These are phyloP conservation scores for Coemansia sp. DNA, from an alignment of 192 early-diverging fungal species.

Conservation along the genomic window DNA sequence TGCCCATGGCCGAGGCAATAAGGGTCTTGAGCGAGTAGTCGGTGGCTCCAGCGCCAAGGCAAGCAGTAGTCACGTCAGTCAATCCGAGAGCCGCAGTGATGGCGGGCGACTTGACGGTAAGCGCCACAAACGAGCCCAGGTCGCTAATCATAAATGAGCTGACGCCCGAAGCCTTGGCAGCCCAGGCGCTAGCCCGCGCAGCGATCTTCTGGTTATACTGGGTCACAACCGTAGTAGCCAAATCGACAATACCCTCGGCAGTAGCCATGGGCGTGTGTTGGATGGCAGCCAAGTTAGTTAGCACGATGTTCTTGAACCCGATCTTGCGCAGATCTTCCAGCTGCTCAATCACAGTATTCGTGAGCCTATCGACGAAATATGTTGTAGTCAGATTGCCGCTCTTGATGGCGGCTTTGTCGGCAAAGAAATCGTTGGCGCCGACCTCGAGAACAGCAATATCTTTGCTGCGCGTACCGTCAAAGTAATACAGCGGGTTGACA, in stretches of 20 bases:
- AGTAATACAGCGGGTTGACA: slow-evolving; percentile 13
- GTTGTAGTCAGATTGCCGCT: slow-evolving; percentile 13
- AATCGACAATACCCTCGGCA: slow-evolving; percentile 9
- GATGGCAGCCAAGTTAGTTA: slow-evolving; percentile 34
- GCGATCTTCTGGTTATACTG: slow-evolving; percentile 28
- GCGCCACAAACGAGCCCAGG: slow-evolving; percentile 39
- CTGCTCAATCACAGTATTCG: not conserved
- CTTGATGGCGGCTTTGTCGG: slow-evolving; percentile 21
- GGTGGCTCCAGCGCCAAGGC: slow-evolving; percentile 28
- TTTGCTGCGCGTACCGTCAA: slow-evolving; percentile 10
- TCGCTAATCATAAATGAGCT: slow-evolving; percentile 22
- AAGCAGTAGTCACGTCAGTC: slow-evolving; percentile 34
- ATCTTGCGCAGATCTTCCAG: slow-evolving; percentile 32
- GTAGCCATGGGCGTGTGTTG: slow-evolving; percentile 39
- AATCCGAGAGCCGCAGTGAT: slow-evolving; percentile 30
- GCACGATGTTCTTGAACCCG: slow-evolving; percentile 45
- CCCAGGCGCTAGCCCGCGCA: slow-evolving; percentile 25
- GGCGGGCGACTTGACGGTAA: slow-evolving; percentile 22
- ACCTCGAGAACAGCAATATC: slow-evolving; percentile 40
- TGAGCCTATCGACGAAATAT: slow-evolving; percentile 26
- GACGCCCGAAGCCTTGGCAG: slow-evolving; percentile 22
- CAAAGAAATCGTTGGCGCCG: slow-evolving; percentile 43
- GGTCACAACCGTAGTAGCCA: slow-evolving; percentile 25
- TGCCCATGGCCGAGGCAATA: slow-evolving; percentile 30
- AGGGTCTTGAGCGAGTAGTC: slow-evolving; percentile 43